Conservation (phyloP, 2,329 filamentous ascomycete species). For the Fusarium sp. region DNA sequence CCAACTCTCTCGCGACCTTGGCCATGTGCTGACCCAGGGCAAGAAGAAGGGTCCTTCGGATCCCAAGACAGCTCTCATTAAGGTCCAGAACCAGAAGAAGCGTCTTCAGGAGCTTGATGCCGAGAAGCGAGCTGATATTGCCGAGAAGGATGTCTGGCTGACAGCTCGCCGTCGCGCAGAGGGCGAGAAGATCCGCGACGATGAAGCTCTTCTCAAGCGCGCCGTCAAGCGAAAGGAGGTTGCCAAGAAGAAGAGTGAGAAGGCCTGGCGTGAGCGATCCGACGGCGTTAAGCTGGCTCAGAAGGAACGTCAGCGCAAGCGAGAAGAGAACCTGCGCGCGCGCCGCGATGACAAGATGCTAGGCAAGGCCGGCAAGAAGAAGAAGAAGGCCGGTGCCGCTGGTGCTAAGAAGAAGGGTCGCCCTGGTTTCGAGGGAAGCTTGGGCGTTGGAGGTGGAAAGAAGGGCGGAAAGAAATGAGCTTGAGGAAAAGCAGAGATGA, state of each 20-base stretch:
- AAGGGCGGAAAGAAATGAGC: slow-evolving; percentile 62
- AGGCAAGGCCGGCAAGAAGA: slow-evolving; percentile 70
- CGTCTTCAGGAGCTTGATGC: slow-evolving; percentile 80
- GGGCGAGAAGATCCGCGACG: slow-evolving; percentile 89
- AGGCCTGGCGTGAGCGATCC: slow-evolving; percentile 82
- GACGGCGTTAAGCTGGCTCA: slow-evolving; percentile 80
- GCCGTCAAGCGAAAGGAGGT: slow-evolving; percentile 93
- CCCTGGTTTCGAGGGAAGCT: slow-evolving; percentile 76
- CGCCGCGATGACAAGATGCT: slow-evolving; percentile 77
- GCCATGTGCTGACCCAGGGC: slow-evolving; percentile 61
- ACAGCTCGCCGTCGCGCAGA: slow-evolving; percentile 89
- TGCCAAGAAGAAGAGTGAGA: slow-evolving; percentile 89
- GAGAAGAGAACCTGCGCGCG: slow-evolving; percentile 81
- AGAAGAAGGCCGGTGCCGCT: slow-evolving; percentile 51
- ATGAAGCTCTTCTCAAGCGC: slow-evolving; percentile 90
- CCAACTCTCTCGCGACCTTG: slow-evolving; percentile 78
- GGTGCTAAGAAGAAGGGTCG: slow-evolving; percentile 60
- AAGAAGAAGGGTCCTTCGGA: slow-evolving; percentile 88
- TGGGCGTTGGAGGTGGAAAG: slow-evolving; percentile 66
- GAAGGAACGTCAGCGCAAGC: slow-evolving; percentile 83
- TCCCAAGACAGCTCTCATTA: slow-evolving; percentile 84
- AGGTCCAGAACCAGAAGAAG: slow-evolving; percentile 86
- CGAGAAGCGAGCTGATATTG: slow-evolving; percentile 84
- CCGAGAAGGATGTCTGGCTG: slow-evolving; percentile 95
- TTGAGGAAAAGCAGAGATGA: slow-evolving; percentile 9